Evolutionary conservation across 352 stramenopile species (phyloP).

Genomic region (Globisporangium yorkense): DNA sequence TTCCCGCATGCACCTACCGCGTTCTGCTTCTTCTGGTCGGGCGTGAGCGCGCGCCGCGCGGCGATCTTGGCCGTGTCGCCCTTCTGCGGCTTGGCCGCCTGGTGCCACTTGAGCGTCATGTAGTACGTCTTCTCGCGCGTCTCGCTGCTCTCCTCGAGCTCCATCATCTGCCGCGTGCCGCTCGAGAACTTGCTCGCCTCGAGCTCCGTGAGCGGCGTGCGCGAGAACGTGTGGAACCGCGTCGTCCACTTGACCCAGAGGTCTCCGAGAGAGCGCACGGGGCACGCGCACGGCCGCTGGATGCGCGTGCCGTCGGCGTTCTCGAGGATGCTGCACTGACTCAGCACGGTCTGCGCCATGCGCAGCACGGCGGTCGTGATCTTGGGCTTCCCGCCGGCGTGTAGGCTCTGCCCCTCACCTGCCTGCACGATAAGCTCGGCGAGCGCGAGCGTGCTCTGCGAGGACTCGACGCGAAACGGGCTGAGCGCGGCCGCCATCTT

Average conservation of each 20-base stretch:
- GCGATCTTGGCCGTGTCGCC: constrained; percentile 84
- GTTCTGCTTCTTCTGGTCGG: constrained; percentile 78
- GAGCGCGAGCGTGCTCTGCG: constrained; percentile 35
- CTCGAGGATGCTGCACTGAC: constrained; percentile 65
- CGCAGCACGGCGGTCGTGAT: constrained; percentile 49
- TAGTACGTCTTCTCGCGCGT: constrained; percentile 47
- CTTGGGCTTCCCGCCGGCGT: constrained; percentile 24
- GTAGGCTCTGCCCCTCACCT: constrained; percentile 44
- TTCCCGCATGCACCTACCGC: constrained; percentile 14
- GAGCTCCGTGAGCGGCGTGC: constrained; percentile 37
- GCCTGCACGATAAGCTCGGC: constrained; percentile 38
- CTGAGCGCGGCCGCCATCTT: constrained; percentile 61
- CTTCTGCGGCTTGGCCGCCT: constrained; percentile 75
- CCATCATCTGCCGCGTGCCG: constrained; percentile 83
- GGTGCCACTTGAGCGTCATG: constrained; percentile 85
- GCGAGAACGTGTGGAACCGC: constrained; percentile 72
- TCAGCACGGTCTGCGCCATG: constrained; percentile 58
- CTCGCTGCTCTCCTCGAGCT: constrained; percentile 42
- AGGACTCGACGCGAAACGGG: constrained; percentile 31
- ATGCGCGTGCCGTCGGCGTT: constrained; percentile 49
- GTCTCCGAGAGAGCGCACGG: constrained; percentile 68
- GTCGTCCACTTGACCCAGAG: constrained; percentile 81
- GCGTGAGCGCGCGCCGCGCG: constrained; percentile 46
- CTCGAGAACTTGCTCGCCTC: constrained; percentile 65
- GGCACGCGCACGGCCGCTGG: constrained; percentile 70